Evolutionary conservation across 2,329 filamentous ascomycete genomes (phyloP).

Genomic region (Penicillium paneum): DNA sequence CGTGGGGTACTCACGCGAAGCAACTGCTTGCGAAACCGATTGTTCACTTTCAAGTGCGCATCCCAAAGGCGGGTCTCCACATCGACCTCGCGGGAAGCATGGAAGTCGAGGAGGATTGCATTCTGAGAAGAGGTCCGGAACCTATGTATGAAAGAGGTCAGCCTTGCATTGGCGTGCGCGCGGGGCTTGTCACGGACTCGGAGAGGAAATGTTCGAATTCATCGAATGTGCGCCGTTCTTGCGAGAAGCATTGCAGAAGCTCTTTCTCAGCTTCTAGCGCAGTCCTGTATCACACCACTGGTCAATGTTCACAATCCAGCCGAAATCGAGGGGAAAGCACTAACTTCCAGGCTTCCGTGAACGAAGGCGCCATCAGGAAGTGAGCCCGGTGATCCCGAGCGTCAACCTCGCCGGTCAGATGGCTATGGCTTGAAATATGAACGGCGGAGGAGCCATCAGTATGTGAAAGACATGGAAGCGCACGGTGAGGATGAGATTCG

Average conservation of each 20-base stretch:
- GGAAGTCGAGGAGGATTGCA: slow-evolving; percentile 65
- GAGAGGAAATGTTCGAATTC: slow-evolving; percentile 48
- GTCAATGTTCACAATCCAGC: slow-evolving; percentile 16
- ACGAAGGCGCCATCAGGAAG: slow-evolving; percentile 45
- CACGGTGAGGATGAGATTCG: slow-evolving; percentile 1
- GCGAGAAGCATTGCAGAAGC: slow-evolving; percentile 48
- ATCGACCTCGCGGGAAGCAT: slow-evolving; percentile 51
- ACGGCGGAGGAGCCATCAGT: slow-evolving; percentile 56
- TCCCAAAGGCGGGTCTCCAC: slow-evolving; percentile 75
- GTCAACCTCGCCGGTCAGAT: slow-evolving; percentile 57
- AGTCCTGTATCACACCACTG: slow-evolving; percentile 25
- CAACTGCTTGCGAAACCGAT: slow-evolving; percentile 70
- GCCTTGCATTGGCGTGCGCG: slow-evolving; percentile 8
- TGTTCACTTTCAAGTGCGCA: slow-evolving; percentile 72
- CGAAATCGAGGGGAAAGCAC: slow-evolving; percentile 24
- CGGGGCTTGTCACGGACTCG: slow-evolving; percentile 31
- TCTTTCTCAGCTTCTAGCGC: slow-evolving; percentile 49
- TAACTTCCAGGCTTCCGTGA: slow-evolving; percentile 54
- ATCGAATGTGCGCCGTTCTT: slow-evolving; percentile 49
- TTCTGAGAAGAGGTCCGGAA: slow-evolving; percentile 70
- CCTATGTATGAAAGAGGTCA: slow-evolving; percentile 41
- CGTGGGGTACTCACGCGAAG: slow-evolving; percentile 46
- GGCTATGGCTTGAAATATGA: slow-evolving; percentile 51
- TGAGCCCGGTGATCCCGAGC: slow-evolving; percentile 46
- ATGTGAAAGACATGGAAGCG: slow-evolving; percentile 7